phyloP scores from a whole-genome alignment of 176 grass and related monocot genomes.

The Melocanna baccifera region DNA sequence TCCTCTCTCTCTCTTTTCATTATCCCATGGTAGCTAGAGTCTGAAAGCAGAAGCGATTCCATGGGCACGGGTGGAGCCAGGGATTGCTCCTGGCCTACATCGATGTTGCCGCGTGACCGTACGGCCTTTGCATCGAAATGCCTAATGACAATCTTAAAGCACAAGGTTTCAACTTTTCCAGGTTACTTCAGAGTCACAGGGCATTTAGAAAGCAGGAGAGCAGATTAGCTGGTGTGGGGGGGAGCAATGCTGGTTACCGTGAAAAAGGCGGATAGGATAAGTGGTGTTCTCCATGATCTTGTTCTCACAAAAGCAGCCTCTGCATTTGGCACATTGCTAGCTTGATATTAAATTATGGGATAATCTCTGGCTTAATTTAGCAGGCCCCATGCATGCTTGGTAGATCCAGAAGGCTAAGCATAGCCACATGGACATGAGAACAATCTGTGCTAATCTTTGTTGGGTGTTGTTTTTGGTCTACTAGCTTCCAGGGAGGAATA shows the following conservation, averaged over 20 bases:
- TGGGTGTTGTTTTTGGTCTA: conserved; percentile 9
- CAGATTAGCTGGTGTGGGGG: not conserved
- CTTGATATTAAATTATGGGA: conserved; percentile 27
- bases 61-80: not conserved
- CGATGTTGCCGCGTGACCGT: not conserved
- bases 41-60: conserved; percentile 31
- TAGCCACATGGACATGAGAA: conserved; percentile 15
- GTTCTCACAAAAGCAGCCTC: conserved; percentile 12
- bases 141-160: conserved; percentile 17
- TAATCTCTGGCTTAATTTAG: conserved; percentile 18
- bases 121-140: conserved; percentile 15
- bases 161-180: not conserved
- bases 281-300: conserved; percentile 26
- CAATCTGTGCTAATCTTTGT: conserved; percentile 33
- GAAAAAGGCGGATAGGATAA: conserved; percentile 25
- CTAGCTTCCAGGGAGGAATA: conserved; percentile 34
- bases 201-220: conserved; percentile 12
- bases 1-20: not conserved
- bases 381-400: conserved; percentile 6
- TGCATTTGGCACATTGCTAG: conserved; percentile 15
- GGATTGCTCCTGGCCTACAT: not conserved
- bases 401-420: conserved; percentile 30
- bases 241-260: conserved; percentile 22
- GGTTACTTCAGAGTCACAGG: conserved; percentile 34
- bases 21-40: not conserved